A percentile compares a stretch with the other conserved stretches of the same genome.
Evolutionary conservation across 2,329 filamentous ascomycete genomes (phyloP).

Genomic region (Paecilomyces fulvus): DNA sequence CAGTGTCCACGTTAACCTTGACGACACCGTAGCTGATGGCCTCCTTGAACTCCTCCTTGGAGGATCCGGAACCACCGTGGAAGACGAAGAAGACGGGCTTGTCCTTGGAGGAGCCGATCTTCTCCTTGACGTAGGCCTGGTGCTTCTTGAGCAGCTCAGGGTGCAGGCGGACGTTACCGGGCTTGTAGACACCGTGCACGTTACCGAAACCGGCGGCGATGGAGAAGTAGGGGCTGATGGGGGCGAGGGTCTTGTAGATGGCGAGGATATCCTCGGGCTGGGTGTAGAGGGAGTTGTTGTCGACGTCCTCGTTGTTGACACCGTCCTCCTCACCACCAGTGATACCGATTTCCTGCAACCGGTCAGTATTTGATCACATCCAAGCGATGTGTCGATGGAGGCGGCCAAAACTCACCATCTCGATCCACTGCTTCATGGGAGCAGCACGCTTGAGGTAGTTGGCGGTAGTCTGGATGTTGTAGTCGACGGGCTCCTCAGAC

Average conservation of each 20-base stretch:
- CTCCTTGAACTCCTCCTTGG: slow-evolving; percentile 80
- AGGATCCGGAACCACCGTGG: slow-evolving; percentile 92
- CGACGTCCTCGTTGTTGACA: slow-evolving; percentile 96
- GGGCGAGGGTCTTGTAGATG: slow-evolving; percentile 76
- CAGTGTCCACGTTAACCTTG: slow-evolving; percentile 99
- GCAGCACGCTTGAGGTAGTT: slow-evolving; percentile 89
- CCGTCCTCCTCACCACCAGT: slow-evolving; percentile 97
- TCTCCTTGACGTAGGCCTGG: slow-evolving; percentile 81
- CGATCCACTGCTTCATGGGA: slow-evolving; percentile 97
- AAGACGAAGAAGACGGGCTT: slow-evolving; percentile 99
- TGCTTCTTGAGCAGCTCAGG: slow-evolving; percentile 95
- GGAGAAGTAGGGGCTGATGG: slow-evolving; percentile 93
- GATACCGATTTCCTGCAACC: slow-evolving; percentile 66
- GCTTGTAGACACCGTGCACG: slow-evolving; percentile 98
- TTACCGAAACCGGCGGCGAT: slow-evolving; percentile 98
- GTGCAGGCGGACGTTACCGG: slow-evolving; percentile 92
- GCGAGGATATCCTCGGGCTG: slow-evolving; percentile 93
- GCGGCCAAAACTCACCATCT: slow-evolving; percentile 61
- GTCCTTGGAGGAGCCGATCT: slow-evolving; percentile 60
- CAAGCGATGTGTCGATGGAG: background rate
- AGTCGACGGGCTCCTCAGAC: slow-evolving; percentile 81
- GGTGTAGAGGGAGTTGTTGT: slow-evolving; percentile 96
- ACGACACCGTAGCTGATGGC: slow-evolving; percentile 91
- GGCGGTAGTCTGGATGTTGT: slow-evolving; percentile 86
- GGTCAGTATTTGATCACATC: background rate